These are phyloP conservation scores for Leersia perrieri DNA, from an alignment of 176 grass and related monocot species.

Conservation along the genomic window DNA sequence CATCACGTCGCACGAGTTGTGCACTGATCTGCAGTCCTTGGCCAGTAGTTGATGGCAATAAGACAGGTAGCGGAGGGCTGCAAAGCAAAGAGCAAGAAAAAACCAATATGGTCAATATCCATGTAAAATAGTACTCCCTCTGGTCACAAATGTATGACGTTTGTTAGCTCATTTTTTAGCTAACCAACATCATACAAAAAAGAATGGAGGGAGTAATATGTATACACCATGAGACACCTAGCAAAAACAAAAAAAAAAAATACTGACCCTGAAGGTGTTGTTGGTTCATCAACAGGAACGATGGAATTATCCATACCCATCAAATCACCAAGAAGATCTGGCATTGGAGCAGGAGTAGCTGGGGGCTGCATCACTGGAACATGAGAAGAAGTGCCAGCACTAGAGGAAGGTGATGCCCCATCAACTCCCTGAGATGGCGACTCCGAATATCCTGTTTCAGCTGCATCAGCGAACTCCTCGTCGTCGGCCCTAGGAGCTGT, in stretches of 20 bases:
- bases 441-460: slow-evolving; percentile 79
- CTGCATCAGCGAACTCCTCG: slow-evolving; percentile 80
- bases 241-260: not conserved
- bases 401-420: slow-evolving; percentile 62
- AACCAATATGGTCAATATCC: slow-evolving; percentile 25
- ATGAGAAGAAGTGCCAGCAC: slow-evolving; percentile 54
- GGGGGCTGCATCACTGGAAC: slow-evolving; percentile 47
- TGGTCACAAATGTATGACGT: no score
- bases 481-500: slow-evolving; percentile 70
- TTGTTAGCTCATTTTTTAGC: no score
- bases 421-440: slow-evolving; percentile 86
- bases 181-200: no score
- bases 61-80: slow-evolving; percentile 79
- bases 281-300: slow-evolving; percentile 68
- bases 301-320: slow-evolving; percentile 80
- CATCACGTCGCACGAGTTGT: slow-evolving; percentile 69
- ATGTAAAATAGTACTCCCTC: no score
- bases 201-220: no score
- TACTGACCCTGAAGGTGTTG: slow-evolving; percentile 60
- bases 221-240: not conserved
- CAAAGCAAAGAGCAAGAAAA: slow-evolving; percentile 18
- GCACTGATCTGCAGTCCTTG: slow-evolving; percentile 97
- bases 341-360: slow-evolving; percentile 62
- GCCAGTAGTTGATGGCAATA: slow-evolving; percentile 74
- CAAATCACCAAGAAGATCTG: slow-evolving; percentile 94